Conservation (phyloP, 1,284 basidiomycete genomes). For the Butyriboletus appendiculatus region DNA sequence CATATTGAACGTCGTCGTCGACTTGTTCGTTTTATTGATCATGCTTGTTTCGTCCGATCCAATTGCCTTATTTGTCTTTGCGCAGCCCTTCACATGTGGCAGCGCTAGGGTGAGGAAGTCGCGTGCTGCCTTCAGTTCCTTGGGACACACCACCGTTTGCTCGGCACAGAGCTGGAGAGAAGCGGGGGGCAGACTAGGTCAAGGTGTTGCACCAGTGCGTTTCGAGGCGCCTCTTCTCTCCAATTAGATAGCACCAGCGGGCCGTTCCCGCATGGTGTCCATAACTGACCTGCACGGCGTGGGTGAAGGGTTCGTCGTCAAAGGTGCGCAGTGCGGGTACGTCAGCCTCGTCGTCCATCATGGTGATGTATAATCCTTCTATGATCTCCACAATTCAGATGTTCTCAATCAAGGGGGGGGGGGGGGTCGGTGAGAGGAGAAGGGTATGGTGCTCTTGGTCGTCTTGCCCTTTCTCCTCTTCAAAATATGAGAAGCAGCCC, state of each 20-base stretch:
- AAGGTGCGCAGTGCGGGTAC: constrained; percentile 5
- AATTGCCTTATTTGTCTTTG: no score
- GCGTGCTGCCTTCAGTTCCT: constrained; percentile 19
- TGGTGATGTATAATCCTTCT: constrained; percentile 20
- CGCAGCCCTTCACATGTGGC: constrained; percentile 3
- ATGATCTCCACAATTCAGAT: no score
- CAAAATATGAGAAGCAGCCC: constrained; percentile 1
- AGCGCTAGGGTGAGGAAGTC: constrained; percentile 23
- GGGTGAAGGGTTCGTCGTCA: constrained; percentile 18
- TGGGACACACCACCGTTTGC: background rate
- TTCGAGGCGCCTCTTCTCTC: constrained; percentile 7
- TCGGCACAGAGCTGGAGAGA: background rate
- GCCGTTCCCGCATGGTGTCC: background rate
- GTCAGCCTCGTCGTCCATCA: constrained; percentile 11
- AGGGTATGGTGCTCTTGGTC: background rate
- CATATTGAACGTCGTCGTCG: background rate
- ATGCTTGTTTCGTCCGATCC: background rate
- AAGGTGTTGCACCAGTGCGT: background rate
- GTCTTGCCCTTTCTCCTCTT: background rate
- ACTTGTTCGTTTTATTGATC: background rate
- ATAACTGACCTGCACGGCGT: constrained; percentile 18
- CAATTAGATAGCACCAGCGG: background rate
- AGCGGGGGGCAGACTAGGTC: constrained; percentile 6
- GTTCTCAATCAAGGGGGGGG: background rate
- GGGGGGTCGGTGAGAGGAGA: background rate